Percentiles rank a stretch among this genome's conserved stretches.
Conservation (phyloP, 768 basidiomycete genomes). For the Leccinum boreale region DNA sequence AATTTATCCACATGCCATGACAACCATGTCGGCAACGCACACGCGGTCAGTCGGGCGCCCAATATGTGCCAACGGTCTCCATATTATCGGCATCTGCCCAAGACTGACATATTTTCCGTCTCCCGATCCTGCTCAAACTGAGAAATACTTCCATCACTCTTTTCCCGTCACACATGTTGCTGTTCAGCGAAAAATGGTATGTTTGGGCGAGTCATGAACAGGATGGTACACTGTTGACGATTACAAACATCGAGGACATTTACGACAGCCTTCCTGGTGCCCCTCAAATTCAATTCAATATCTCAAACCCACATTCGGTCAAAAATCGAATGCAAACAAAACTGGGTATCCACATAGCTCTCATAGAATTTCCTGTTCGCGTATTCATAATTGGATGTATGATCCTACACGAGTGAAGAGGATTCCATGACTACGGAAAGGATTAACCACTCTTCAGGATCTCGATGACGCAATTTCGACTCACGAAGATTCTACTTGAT, state of each 20-base stretch:
- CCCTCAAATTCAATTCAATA: too few relatives aligned
- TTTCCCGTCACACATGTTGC: background rate
- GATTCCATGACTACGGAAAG: background rate
- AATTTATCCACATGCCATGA: too few relatives aligned
- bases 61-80: too few relatives aligned
- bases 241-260: background rate
- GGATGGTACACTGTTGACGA: background rate
- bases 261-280: too few relatives aligned
- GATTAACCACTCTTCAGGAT: background rate
- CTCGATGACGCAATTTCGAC: background rate
- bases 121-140: background rate
- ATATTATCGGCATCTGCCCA: background rate
- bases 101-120: background rate
- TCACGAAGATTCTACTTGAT: background rate
- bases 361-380: background rate
- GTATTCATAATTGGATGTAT: too few relatives aligned
- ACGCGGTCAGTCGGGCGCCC: too few relatives aligned
- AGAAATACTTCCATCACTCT: background rate
- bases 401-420: background rate
- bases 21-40: too few relatives aligned
- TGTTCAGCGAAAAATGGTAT: background rate
- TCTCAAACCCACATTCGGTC: background rate
- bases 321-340: background rate
- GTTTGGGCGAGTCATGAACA: background rate
- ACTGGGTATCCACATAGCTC: too few relatives aligned